Base-by-base conservation (phyloP, 305 asterid species). In the Fraxinus paxiana region DNA sequence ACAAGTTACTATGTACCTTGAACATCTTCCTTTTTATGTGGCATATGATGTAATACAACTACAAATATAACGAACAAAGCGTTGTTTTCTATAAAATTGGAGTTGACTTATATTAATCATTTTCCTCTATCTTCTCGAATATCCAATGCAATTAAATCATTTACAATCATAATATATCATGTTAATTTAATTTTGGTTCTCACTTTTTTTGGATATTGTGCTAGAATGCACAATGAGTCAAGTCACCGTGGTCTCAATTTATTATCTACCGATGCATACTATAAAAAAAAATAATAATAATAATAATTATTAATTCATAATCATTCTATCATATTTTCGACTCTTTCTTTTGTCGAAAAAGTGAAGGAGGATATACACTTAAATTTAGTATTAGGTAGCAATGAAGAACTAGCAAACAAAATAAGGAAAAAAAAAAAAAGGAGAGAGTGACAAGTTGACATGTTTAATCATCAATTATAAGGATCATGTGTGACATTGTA, bases 381-480 rank as follows among this genome's bases (percentile, higher is more conserved):
- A 18, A 35, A 59, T 38, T 73, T 9, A 74, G 61, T 74, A 17
- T 37, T 80, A 18, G n/a, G 35, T 51, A 77, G 33, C 72, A 63
- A 24, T 69, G 41, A 30, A 31, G 24, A 69, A 31, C 41, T 69
- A 69, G 15, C 22, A 73, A 76, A 77, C 24, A 69, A 34, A 15
- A 34, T 24, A 33, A 30, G 28, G 37, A 4, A 2, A n/a, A 41
- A n/a, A 51, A 38, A 41, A 51, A 38, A 7, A 0, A 63, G 35
- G 31, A 51, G 69, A 61, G 72, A 35, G 5, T 70, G 74, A 7
- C 41, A 81, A 59, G 63, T 41, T 75, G 73, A 61, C 69, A 37
- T 81, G 80, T 43, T 59, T 31, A 74, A 81, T 81, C 15, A 75
- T 75, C 56, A 51, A 75, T 74, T 73, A n/a, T 56, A 54, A 61